A percentile compares a stretch with the other conserved stretches of the same genome.
phyloP scores from a whole-genome alignment of 805 yeast genomes.

The Zygosaccharomyces gambellarensis region DNA sequence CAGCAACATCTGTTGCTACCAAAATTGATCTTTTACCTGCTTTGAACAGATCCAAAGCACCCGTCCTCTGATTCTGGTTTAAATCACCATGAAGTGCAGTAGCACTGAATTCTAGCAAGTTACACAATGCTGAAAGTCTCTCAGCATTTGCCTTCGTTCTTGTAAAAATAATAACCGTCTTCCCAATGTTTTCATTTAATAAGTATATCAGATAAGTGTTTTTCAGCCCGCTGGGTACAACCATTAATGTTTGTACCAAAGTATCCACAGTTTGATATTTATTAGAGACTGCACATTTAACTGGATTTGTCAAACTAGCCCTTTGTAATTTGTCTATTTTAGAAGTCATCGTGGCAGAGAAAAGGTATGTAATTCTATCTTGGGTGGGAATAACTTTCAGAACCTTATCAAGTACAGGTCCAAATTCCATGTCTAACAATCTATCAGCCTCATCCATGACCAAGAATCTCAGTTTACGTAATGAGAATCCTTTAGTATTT shows the following conservation, averaged over 20 bases:
- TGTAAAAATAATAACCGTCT: slow-evolving; percentile 83
- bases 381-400: slow-evolving; percentile 78
- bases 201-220: slow-evolving; percentile 82
- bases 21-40: slow-evolving; percentile 63
- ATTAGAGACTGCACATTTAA: slow-evolving; percentile 81
- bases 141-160: slow-evolving; percentile 95
- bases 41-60: slow-evolving; percentile 75
- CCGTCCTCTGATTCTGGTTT: slow-evolving; percentile 77
- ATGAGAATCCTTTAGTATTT: slow-evolving; percentile 81
- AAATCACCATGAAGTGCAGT: slow-evolving; percentile 93
- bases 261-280: slow-evolving; percentile 93
- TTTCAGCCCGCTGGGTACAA: slow-evolving; percentile 88
- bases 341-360: slow-evolving; percentile 96
- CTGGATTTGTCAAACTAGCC: slow-evolving; percentile 85
- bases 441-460: slow-evolving; percentile 98
- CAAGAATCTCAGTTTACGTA: slow-evolving; percentile 70
- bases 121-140: slow-evolving; percentile 74
- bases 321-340: slow-evolving; percentile 92
- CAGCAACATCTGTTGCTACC: slow-evolving; percentile 85
- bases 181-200: slow-evolving; percentile 77
- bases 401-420: slow-evolving; percentile 86
- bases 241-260: slow-evolving; percentile 81
- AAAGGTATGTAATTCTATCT: slow-evolving; percentile 73
- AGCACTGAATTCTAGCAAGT: slow-evolving; percentile 79
- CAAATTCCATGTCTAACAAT: slow-evolving; percentile 91